Evolutionary conservation across 2,329 filamentous ascomycete species (phyloP), one percentile per base, ranked within the genome.

Genomic region (Metarhizium guizhouense): DNA sequence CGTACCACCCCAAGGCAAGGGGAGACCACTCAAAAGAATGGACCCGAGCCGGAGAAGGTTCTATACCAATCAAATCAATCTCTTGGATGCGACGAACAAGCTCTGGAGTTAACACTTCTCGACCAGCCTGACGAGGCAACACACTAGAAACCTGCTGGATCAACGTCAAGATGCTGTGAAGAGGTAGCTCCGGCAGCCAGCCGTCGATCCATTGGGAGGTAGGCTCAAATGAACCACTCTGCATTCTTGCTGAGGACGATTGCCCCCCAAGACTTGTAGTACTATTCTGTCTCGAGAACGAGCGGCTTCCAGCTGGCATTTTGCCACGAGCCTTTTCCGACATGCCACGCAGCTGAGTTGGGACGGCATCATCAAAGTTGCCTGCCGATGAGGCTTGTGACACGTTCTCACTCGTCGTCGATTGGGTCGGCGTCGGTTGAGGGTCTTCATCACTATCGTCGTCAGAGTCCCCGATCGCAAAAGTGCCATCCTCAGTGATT

Each of bases 291-390:
- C 93, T 80, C 0, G 92, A 96, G 68, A 96, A 96, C 2, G 82
- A 82, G n/a, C 83, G 81, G 52, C 86, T 79, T 1, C 89, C 88
- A 13, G 88, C 90, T 32, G 93, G 94, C 84, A 95, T 90, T 71
- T 99, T 99, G 7, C 94, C 94, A 52, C 94, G 80, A 16, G 94
- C 94, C 70, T 97, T 99, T 71, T 97, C 94, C 20, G 93, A 96
- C 89, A 97, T 96, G 54, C 91, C 91, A 56, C 90, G 83, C 34
- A 95, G 70, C 67, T 96, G 92, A 20, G 85, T 79, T 14, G 90
- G 91, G 10, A 95, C 83, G 4, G 87, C 86, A 58, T 95, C 91
- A 57, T 95, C 90, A 1, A 81, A 73, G 43, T 77, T 76, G 0
- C 82, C 83, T 0, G 83, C 82, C 0, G 89, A 93, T 4, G 88